Evolutionary conservation across 495 filamentous ascomycete genomes (phyloP).

Genomic region (Bombardia bombarda): DNA sequence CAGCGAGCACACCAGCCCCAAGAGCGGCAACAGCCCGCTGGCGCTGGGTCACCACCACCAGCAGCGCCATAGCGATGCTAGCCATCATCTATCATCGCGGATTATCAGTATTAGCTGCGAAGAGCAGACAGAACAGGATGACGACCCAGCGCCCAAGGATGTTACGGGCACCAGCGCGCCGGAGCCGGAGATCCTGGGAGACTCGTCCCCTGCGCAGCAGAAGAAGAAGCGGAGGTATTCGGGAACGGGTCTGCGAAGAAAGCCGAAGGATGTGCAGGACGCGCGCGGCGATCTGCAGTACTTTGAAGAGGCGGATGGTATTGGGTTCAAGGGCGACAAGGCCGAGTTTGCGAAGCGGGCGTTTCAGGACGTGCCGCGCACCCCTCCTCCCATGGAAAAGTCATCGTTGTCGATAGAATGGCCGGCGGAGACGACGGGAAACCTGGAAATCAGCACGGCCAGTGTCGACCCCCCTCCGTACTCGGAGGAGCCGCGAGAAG

Average conservation of each 20-base stretch:
- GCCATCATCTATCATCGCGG: too few species aligned
- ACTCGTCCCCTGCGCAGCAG: constrained; percentile 22
- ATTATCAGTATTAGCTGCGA: constrained; percentile 3
- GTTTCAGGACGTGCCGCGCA: too few species aligned
- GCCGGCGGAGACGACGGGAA: background rate
- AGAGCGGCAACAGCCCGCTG: constrained; percentile 6
- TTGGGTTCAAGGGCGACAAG: constrained; percentile 70
- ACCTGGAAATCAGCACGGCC: background rate
- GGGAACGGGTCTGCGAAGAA: constrained; percentile 65
- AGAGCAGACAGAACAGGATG: constrained; percentile 9
- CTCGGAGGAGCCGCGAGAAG: too few species aligned
- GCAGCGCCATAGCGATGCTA: constrained; percentile 29
- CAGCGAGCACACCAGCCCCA: constrained; percentile 5
- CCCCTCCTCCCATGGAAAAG: background rate
- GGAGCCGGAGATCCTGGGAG: constrained; percentile 40
- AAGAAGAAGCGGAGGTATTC: constrained; percentile 63
- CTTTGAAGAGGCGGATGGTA: constrained; percentile 67
- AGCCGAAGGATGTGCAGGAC: constrained; percentile 54
- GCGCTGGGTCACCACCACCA: too few species aligned
- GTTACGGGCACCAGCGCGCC: constrained; percentile 49
- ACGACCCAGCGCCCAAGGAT: constrained; percentile 28
- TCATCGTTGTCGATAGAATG: background rate
- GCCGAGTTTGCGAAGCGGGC: too few species aligned
- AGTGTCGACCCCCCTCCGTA: too few species aligned
- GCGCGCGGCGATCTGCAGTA: constrained; percentile 67